phyloP scores from a whole-genome alignment of 371 early-diverging fungal species.

The Amoeboaphelidium protococcarum region DNA sequence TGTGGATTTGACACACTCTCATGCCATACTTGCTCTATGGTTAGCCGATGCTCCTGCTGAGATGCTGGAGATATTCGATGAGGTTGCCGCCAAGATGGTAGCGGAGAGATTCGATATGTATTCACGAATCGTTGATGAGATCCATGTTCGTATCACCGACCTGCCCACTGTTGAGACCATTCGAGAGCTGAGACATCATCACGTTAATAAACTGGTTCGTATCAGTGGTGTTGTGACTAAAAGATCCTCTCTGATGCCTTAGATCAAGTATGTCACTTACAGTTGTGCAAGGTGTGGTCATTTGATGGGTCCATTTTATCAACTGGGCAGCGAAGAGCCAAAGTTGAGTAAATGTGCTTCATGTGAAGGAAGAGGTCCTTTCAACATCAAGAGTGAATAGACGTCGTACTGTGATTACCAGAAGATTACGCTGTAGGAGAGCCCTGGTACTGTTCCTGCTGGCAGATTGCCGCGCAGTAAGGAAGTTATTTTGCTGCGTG shows the following conservation, averaged over 20 bases:
- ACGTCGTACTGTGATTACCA: slow-evolving; percentile 97
- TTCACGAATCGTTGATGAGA: slow-evolving; percentile 53
- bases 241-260: slow-evolving; percentile 85
- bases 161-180: slow-evolving; percentile 61
- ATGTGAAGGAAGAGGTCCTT: slow-evolving; percentile 86
- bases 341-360: slow-evolving; percentile 65
- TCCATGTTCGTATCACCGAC: slow-evolving; percentile 82
- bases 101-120: slow-evolving; percentile 74
- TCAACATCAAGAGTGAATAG: slow-evolving; percentile 40
- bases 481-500: slow-evolving; percentile 86
- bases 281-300: slow-evolving; percentile 88
- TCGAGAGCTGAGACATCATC: slow-evolving; percentile 64
- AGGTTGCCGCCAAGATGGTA: slow-evolving; percentile 72
- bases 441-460: slow-evolving; percentile 89
- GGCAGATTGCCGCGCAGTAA: slow-evolving; percentile 90
- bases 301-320: slow-evolving; percentile 82
- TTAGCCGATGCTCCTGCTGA: slow-evolving; percentile 62
- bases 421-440: slow-evolving; percentile 90
- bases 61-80: slow-evolving; percentile 70
- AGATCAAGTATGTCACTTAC: slow-evolving; percentile 88
- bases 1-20: slow-evolving; percentile 38
- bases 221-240: slow-evolving; percentile 90
- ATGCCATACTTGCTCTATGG: slow-evolving; percentile 57
- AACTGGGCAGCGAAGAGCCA: slow-evolving; percentile 58
- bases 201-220: slow-evolving; percentile 79